Base-by-base conservation (phyloP, 805 yeast species). In the Diddensiella transvaalensis region DNA sequence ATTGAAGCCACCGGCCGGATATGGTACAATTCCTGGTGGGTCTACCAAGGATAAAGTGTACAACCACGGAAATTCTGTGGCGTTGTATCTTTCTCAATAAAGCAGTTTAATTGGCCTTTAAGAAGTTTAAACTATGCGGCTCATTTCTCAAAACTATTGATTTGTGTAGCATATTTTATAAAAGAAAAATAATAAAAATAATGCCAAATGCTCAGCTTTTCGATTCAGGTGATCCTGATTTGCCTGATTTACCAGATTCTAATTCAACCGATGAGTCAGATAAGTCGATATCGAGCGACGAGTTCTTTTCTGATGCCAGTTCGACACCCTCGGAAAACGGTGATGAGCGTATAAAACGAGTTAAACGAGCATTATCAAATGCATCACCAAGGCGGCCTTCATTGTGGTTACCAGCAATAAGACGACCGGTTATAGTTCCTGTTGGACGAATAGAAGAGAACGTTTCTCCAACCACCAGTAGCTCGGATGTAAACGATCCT, bases 191-290 rank as follows among this genome's bases (percentile, higher is more conserved):
- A n/a, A n/a, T n/a, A n/a, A n/a, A n/a, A n/a, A n/a, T n/a, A n/a
- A 35, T 35, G 38, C 38, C 38, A 15, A n/a, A n/a, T 13, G 15
- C 38, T 8, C 38, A 44, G 21, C 48, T 53, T 15, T 56, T 44
- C 32, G 60, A 56, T 22, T 56, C 60, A n/a, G 58, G 37, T 8
- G 60, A 56, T 39, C 58, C 60, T 1, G 43, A 45, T 32, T 47
- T 54, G 10, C 60, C 60, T 18, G 22, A 49, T 13, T 33, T 56
- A 18, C 60, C 60, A 17, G 46, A 30, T 17, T 48, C 44, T n/a
- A 19, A 53, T 17, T n/a, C n/a, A n/a, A 30, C 44, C 10, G 47
- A 49, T 13, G n/a, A 29, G 21, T 22, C 17, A 24, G 44, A 40
- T 26, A 44, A 19, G n/a, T 13, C 41, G 10, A 24, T 23, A 15